A percentile compares a stretch with the other conserved stretches of the same genome.
phyloP scores from a whole-genome alignment of 768 basidiomycete genomes.

The Kwoniella bestiolae region DNA sequence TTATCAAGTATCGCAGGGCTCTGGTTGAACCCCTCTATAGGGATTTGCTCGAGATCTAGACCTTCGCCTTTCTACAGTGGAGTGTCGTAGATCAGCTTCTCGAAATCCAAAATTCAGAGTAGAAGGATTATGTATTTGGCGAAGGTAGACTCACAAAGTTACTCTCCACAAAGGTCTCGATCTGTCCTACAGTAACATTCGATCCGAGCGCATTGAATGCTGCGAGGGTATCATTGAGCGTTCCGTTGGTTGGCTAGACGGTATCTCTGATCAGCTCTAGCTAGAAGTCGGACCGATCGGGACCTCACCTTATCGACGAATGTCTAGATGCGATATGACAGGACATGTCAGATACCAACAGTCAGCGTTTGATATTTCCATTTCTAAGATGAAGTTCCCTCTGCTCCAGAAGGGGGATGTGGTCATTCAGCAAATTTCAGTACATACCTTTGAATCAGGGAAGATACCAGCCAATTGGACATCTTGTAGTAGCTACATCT shows the following conservation, averaged over 20 bases:
- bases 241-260: conserved; percentile 72
- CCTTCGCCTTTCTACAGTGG: conserved; percentile 73
- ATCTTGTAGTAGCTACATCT: conserved; percentile 16
- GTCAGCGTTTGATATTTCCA: no score
- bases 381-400: no score
- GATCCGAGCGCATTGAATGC: conserved; percentile 64
- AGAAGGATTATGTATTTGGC: no score
- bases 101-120: no score
- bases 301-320: conserved; percentile 29
- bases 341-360: neutral
- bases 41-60: conserved; percentile 71
- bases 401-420: neutral
- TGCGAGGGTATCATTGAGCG: conserved; percentile 68
- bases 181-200: conserved; percentile 66
- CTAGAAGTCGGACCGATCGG: no score
- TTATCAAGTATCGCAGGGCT: conserved; percentile 72
- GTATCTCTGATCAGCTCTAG: conserved; percentile 5
- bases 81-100: no score
- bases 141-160: conserved; percentile 67
- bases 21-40: conserved; percentile 67
- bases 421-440: neutral
- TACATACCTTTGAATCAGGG: conserved; percentile 24
- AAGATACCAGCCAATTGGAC: conserved; percentile 33
- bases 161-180: conserved; percentile 71
- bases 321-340: conserved; percentile 22